Conservation (phyloP, 495 filamentous ascomycete genomes). For the Parachaetomium inaequale region DNA sequence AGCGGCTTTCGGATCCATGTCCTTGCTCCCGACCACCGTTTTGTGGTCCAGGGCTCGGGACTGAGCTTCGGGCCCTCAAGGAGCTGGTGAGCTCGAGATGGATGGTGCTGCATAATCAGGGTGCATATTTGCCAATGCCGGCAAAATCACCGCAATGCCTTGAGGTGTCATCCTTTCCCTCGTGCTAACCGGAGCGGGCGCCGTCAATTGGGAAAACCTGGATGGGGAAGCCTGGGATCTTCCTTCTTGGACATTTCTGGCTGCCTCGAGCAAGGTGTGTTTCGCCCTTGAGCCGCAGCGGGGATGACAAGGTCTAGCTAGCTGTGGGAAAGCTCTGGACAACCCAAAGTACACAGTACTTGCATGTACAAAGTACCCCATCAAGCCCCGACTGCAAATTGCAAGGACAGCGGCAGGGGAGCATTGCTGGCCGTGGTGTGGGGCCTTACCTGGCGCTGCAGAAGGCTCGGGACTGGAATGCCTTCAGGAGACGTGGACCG, state of each 20-base stretch:
- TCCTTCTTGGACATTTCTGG: neutral
- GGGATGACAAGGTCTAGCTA: neutral
- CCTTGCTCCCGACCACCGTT: constrained; percentile 9
- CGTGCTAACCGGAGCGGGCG: constrained; percentile 23
- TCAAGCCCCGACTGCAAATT: constrained; percentile 3
- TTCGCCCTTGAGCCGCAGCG: constrained; percentile 1
- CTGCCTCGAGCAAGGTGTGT: neutral
- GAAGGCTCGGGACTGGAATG: constrained; percentile 2
- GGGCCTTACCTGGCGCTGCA: neutral
- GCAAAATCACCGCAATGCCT: constrained; percentile 39
- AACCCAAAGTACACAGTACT: too few species aligned
- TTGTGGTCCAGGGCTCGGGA: constrained; percentile 11
- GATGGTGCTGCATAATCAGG: constrained; percentile 32
- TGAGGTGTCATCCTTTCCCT: constrained; percentile 26
- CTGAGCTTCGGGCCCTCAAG: constrained; percentile 14
- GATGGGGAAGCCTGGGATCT: constrained; percentile 13
- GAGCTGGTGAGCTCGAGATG: constrained; percentile 7
- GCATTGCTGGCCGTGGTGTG: neutral
- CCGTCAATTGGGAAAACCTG: constrained; percentile 21
- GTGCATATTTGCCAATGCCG: constrained; percentile 40
- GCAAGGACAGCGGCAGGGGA: neutral
- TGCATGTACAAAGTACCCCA: neutral
- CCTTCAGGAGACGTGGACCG: neutral
- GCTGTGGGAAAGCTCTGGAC: neutral
- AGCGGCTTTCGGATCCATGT: constrained; percentile 6